Evolutionary conservation across 345 rosid species (phyloP).

Genomic region (Mallotus nudiflorus): DNA sequence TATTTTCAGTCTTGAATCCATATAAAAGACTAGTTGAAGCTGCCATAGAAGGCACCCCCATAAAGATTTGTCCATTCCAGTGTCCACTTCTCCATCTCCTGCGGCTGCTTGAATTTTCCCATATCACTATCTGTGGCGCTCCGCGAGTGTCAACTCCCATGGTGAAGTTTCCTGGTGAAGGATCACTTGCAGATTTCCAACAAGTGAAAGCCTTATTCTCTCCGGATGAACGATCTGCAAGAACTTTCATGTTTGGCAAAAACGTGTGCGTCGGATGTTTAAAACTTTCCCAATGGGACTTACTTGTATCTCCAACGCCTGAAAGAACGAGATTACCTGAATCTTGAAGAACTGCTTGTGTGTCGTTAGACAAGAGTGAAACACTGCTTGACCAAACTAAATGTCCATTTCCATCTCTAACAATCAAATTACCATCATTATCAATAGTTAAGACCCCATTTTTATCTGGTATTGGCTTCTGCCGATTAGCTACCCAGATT

Average conservation of each 20-base stretch:
- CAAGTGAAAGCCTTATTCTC: conserved; percentile 18
- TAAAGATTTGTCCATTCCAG: conserved; percentile 61
- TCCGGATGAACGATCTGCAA: background rate
- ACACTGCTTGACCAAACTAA: conserved; percentile 51
- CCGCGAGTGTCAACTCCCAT: conserved; percentile 61
- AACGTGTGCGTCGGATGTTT: conserved; percentile 26
- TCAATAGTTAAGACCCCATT: conserved; percentile 46
- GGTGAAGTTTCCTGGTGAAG: conserved; percentile 30
- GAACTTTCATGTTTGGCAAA: conserved; percentile 29
- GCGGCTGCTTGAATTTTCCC: conserved; percentile 44
- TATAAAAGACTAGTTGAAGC: conserved; percentile 32
- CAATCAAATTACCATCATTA: conserved; percentile 52
- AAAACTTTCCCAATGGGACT: conserved; percentile 23
- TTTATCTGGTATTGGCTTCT: conserved; percentile 39
- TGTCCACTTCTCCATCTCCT: conserved; percentile 83
- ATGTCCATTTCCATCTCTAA: conserved; percentile 39
- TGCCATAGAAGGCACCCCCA: conserved; percentile 55
- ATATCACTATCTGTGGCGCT: conserved; percentile 75
- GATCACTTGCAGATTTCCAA: conserved; percentile 28
- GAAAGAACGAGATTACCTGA: conserved; percentile 22
- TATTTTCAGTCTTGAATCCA: conserved; percentile 54
- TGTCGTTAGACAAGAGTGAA: conserved; percentile 8
- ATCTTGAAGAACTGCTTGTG: background rate
- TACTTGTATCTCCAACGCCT: background rate
- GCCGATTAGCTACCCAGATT: conserved; percentile 78